A percentile compares a stretch with the other conserved stretches of the same genome.
These are phyloP conservation scores for Syzygium aromaticum DNA, from an alignment of 345 rosid genomes.

Conservation along the genomic window DNA sequence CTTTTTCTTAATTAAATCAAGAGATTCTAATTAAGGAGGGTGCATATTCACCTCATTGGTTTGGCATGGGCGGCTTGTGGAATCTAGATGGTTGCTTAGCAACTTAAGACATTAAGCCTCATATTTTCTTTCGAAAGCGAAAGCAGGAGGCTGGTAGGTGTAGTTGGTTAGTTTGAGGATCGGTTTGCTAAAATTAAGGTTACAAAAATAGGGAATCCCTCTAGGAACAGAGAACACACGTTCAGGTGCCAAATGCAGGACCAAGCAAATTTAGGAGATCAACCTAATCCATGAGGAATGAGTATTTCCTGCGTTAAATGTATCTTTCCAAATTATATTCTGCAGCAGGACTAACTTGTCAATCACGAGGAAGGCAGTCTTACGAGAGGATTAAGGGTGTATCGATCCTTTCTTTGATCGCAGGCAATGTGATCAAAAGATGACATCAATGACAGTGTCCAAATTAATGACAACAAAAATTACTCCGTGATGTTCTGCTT, in stretches of 20 bases:
- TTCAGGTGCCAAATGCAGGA: background rate
- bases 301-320: background rate
- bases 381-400: background rate
- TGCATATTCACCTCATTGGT: background rate
- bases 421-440: background rate
- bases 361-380: background rate
- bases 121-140: background rate
- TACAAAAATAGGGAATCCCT: background rate
- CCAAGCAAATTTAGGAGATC: background rate
- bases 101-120: background rate
- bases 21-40: background rate
- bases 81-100: background rate
- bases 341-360: background rate
- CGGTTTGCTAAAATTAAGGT: background rate
- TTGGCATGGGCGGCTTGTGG: background rate
- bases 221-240: background rate
- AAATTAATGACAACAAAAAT: background rate
- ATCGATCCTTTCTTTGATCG: background rate
- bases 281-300: background rate
- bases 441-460: background rate
- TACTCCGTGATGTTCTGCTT: background rate
- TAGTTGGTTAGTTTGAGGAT: background rate
- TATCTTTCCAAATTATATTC: background rate
- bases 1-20: background rate
- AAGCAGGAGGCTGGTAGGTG: background rate